phyloP scores from a whole-genome alignment of 257 asterid species.

The Solanum chilense region DNA sequence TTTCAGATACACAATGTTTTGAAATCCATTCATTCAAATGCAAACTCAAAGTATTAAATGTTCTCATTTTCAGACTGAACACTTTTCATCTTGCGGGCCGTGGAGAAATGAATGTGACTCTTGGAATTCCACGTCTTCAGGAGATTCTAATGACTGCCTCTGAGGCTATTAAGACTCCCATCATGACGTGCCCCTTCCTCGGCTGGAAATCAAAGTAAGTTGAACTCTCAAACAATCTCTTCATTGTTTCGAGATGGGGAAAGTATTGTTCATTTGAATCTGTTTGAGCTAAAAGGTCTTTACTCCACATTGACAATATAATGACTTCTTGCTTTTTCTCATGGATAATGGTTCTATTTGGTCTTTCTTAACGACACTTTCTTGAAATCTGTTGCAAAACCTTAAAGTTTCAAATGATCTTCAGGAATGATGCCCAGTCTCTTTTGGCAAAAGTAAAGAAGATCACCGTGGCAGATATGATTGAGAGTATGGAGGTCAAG shows the following conservation, averaged over 20 bases:
- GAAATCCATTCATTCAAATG: neutral
- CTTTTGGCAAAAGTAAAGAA: slow-evolving; percentile 60
- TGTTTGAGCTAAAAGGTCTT: neutral
- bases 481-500: slow-evolving; percentile 72
- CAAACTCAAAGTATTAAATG: neutral
- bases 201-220: slow-evolving; percentile 64
- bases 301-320: neutral
- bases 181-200: slow-evolving; percentile 83
- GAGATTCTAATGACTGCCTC: slow-evolving; percentile 94
- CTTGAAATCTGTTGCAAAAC: neutral
- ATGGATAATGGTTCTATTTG: neutral
- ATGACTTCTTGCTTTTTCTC: neutral
- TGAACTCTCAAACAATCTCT: neutral
- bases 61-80: slow-evolving; percentile 52
- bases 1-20: neutral
- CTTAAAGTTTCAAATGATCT: neutral
- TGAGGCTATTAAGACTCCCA: slow-evolving; percentile 64
- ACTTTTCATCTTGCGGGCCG: slow-evolving; percentile 99
- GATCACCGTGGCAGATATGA: slow-evolving; percentile 70
- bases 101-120: slow-evolving; percentile 98
- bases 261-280: neutral
- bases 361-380: neutral
- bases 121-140: slow-evolving; percentile 98
- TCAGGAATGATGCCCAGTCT: slow-evolving; percentile 63
- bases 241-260: neutral